Evolutionary conservation across 139 green algal genomes (phyloP), one percentile per base, ranked within the genome.

Genomic region (Ettlia oleoabundans): DNA sequence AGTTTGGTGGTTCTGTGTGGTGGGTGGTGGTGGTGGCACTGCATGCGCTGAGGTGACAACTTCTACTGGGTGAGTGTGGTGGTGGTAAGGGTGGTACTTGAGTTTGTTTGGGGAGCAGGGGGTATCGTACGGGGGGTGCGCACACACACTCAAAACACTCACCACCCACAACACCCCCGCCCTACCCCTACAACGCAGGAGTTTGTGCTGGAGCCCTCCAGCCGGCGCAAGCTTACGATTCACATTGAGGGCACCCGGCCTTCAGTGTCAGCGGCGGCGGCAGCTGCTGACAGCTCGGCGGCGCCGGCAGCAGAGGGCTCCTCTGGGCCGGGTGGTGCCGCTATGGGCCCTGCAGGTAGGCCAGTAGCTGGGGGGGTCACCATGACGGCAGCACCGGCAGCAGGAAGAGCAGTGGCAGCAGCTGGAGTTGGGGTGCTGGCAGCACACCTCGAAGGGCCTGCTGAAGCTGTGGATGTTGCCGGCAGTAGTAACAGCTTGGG

Each of bases 141-240:
- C 47, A 58, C 47, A 15, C 47, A 58, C 26, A 38, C 7, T 40
- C n/a, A 9, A n/a, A 26, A n/a, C n/a, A n/a, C n/a, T n/a, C n/a
- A n/a, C n/a, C n/a, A n/a, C n/a, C n/a, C n/a, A n/a, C n/a, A n/a
- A n/a, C n/a, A n/a, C n/a, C n/a, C n/a, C n/a, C n/a, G n/a, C n/a
- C n/a, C n/a, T n/a, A n/a, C n/a, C n/a, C n/a, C n/a, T n/a, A n/a
- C n/a, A n/a, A n/a, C 5, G 32, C 84, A 90, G 73, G 78, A 86
- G 52, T 32, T 63, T 32, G 63, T 91, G n/a, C 26, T 88, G 32
- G 38, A 70, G 19, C 40, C 22, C 3, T 38, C 37, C 30, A 75
- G 26, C 26, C 62, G 85, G 3, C 75, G 89, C 55, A 91, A 91
- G 84, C 76, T 90, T 7, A 64, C 66, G 58, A 79, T 95, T 43